Conservation (phyloP, 2,329 filamentous ascomycete genomes). For the Cladorrhinum sp. region DNA sequence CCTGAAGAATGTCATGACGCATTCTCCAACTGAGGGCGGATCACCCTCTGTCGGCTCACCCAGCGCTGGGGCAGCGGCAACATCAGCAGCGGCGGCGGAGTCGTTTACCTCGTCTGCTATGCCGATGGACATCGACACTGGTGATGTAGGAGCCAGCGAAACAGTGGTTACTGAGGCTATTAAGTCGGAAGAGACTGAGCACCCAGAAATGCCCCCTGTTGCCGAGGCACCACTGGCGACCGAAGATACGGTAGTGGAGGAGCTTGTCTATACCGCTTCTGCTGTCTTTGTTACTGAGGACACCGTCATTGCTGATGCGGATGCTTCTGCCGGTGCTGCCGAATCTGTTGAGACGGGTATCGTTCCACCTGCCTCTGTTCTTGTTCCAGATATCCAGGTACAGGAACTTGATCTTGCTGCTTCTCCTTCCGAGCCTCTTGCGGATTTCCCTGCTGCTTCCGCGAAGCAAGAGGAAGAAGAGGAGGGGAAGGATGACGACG, state of each 20-base stretch:
- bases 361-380: background rate
- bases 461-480: slow-evolving; percentile 31
- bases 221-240: no score
- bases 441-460: slow-evolving; percentile 14
- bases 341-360: background rate
- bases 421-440: background rate
- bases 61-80: background rate
- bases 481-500: slow-evolving; percentile 32
- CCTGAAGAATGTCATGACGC: slow-evolving; percentile 49
- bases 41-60: slow-evolving; percentile 21
- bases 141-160: background rate
- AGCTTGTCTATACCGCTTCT: no score
- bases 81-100: background rate
- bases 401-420: background rate
- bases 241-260: no score
- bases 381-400: background rate
- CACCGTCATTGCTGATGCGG: background rate
- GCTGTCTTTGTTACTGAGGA: background rate
- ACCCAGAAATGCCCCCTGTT: no score
- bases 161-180: background rate
- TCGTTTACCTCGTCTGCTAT: slow-evolving; percentile 12
- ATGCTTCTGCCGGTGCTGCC: background rate
- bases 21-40: slow-evolving; percentile 42
- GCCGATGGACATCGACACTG: slow-evolving; percentile 17
- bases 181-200: background rate